Evolutionary conservation across 2,329 filamentous ascomycete genomes (phyloP).

Genomic region (Aspergillus pseudonomiae): DNA sequence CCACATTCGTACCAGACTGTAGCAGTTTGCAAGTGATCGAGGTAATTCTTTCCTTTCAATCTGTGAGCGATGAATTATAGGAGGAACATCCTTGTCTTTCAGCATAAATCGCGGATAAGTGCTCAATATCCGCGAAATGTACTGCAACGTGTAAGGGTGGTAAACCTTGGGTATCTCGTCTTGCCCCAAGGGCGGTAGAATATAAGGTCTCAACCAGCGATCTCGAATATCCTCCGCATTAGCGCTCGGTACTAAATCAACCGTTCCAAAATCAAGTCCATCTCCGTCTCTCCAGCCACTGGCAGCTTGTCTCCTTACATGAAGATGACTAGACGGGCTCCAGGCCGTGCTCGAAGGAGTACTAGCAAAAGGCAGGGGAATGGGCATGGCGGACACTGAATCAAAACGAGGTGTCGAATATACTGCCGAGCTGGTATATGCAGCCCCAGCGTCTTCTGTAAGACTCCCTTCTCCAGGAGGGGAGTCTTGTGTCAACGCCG

Average conservation of each 20-base stretch:
- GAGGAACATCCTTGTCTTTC: slow-evolving; percentile 20
- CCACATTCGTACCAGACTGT: slow-evolving; percentile 32
- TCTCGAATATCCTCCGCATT: slow-evolving; percentile 31
- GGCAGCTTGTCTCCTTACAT: not conserved
- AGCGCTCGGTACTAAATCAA: slow-evolving; percentile 21
- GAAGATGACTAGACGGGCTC: not conserved
- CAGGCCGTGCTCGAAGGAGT: not conserved
- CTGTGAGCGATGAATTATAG: slow-evolving; percentile 31
- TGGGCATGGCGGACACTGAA: not conserved
- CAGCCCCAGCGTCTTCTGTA: not conserved
- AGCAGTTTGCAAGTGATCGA: slow-evolving; percentile 28
- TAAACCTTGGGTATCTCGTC: slow-evolving; percentile 25
- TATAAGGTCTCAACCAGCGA: slow-evolving; percentile 31
- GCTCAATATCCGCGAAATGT: slow-evolving; percentile 26
- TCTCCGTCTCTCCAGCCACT: not conserved
- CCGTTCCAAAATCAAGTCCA: slow-evolving; percentile 12
- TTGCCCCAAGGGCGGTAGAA: slow-evolving; percentile 19
- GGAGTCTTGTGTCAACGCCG: not conserved
- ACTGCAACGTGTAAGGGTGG: slow-evolving; percentile 28
- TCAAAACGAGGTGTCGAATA: not conserved
- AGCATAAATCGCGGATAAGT: slow-evolving; percentile 30
- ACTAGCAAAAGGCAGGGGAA: not conserved
- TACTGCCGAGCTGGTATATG: not conserved
- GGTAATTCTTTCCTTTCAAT: slow-evolving; percentile 13
- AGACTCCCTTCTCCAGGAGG: not conserved